A percentile compares a stretch with the other conserved stretches of the same genome.
Evolutionary conservation across 257 asterid species (phyloP).

Genomic region (Ocimum tenuiflorum): DNA sequence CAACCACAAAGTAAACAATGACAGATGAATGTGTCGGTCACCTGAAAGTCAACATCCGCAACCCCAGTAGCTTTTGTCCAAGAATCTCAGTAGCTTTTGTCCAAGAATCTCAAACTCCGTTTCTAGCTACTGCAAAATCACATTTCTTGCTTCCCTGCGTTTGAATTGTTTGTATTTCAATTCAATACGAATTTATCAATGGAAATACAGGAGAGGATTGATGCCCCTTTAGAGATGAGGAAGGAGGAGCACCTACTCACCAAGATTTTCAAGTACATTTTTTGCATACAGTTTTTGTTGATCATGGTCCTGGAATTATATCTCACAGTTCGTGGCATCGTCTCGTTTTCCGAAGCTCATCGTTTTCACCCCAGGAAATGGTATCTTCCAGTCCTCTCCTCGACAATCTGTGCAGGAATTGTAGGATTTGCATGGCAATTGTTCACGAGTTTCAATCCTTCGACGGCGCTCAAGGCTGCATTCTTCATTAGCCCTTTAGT

Average conservation of each 20-base stretch:
- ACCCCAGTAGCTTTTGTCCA: not conserved
- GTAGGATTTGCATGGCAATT: slow-evolving; percentile 37
- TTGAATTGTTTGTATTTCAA: not conserved
- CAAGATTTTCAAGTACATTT: slow-evolving; percentile 27
- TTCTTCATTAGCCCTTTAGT: slow-evolving; percentile 43
- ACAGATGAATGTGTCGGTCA: not conserved
- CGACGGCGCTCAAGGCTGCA: slow-evolving; percentile 26
- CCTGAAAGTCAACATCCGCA: slow-evolving; percentile 1
- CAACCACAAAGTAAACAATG: not conserved
- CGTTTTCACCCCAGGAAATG: slow-evolving; percentile 29
- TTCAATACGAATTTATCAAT: slow-evolving; percentile 2
- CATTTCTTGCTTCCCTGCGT: not conserved
- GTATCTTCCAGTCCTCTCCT: slow-evolving; percentile 33
- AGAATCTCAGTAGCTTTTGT: slow-evolving; percentile 3
- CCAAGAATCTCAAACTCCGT: slow-evolving; percentile 15
- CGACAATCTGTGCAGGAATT: slow-evolving; percentile 38
- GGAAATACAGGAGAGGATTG: slow-evolving; percentile 19
- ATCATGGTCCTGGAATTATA: slow-evolving; percentile 26
- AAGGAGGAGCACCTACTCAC: slow-evolving; percentile 20
- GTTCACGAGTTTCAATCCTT: slow-evolving; percentile 18
- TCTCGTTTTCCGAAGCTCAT: slow-evolving; percentile 10
- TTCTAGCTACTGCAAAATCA: not conserved
- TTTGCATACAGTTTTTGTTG: slow-evolving; percentile 29
- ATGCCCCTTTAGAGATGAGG: slow-evolving; percentile 20
- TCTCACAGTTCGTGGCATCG: slow-evolving; percentile 28